Evolutionary conservation across 2,329 filamentous ascomycete species (phyloP), one percentile per base, ranked within the genome.

Genomic region (Fusarium sp.): DNA sequence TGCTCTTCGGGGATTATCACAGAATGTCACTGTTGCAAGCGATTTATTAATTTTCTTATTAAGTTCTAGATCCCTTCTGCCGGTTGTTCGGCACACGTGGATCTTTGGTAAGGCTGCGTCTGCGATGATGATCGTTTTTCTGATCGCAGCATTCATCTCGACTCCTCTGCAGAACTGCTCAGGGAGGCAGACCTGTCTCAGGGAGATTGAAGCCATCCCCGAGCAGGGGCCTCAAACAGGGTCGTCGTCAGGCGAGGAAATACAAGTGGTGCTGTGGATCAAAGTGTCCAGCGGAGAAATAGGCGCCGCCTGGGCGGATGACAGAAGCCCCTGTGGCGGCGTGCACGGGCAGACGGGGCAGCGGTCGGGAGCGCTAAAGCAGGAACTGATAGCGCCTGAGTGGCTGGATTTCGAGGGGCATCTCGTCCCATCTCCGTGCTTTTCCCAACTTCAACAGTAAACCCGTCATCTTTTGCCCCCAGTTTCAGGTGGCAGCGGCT

Each of bases 401-500:
- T 58, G 52, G 53, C 59, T 44, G 13, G 27, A 28, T 12, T 15
- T 9, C 15, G n/a, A 7, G 27, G 39, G 15, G 7, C 28, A 51
- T n/a, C 15, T 13, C 40, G 28, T 28, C 51, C 31, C 43, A 59
- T 43, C 46, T 52, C 46, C 39, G 47, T 46, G 16, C 52, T 71
- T 64, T 61, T 65, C 55, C 60, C 46, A 59, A 52, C 46, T 53
- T 59, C 13, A 37, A 36, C 57, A 30, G 13, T 16, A n/a, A 48
- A 54, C 55, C 62, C 53, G 39, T 43, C 52, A 47, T 41, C 41
- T 27, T 55, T 53, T 51, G 41, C 46, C 58, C 23, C 50, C 40
- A 27, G 72, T 74, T 74, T 74, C 72, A 74, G 72, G 72, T 74
- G 47, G 7, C 68, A 64, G 67, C 72, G 56, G 60, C 37, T 23